Evolutionary conservation across 139 green algal genomes (phyloP), one percentile per base, ranked within the genome.

Genomic region (Chloropicon primus): DNA sequence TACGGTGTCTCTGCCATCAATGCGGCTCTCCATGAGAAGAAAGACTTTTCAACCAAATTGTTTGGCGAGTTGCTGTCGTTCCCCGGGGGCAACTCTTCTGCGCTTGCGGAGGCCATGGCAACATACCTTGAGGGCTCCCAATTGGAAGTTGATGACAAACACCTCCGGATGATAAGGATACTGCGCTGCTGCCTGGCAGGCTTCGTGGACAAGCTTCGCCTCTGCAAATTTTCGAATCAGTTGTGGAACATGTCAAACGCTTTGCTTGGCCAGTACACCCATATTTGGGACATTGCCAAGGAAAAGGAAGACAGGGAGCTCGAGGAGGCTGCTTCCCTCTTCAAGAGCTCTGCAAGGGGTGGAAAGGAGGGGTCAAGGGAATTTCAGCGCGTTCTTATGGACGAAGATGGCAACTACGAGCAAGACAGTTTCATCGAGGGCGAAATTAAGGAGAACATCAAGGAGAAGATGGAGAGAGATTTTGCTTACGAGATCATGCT

Each of bases 1-100:
- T 80, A 81, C 22, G 84, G 84, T 21, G n/a, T 79, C 62, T 53
- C 28, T 1, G 2, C 83, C 41, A 74, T 88, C 25, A 24, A 27
- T 62, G 2, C 28, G 2, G 24, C 72, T 24, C 10, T 24, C 5
- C 10, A 5, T 5, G 26, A 75, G 17, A 5, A 17, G 25, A 41
- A 28, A 17, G 25, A 75, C 25, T 75, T 17, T 41, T 75, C 72
- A 5, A 75, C 5, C 5, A 22, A 5, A 5, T 28, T 41, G 17
- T 75, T 17, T 75, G 17, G 17, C 10, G 41, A 62, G 41, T 17
- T 62, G 17, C 10, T 62, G 41, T 62, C 41, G 10, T 17, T 62
- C 10, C 41, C 41, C 10, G 17, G 41, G 41, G 17, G 41, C 10
- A 17, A 17, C 41, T 17, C 41, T 62, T 5, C 41, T 17, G 10